Conservation (phyloP, 306 rosid genomes). For the Acacia melanoxylon region DNA sequence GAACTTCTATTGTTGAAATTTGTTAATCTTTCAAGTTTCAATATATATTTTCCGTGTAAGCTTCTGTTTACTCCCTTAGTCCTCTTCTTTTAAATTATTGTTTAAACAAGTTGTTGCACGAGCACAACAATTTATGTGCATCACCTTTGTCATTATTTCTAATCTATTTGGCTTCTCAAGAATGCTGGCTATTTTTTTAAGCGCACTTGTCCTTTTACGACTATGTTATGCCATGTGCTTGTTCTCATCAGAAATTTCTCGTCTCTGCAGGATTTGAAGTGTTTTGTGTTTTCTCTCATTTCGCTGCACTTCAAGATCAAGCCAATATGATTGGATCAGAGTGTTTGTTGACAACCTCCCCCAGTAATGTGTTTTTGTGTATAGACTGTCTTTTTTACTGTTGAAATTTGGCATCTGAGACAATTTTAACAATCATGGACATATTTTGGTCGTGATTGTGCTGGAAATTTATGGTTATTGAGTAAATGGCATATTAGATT, state of each 20-base stretch:
- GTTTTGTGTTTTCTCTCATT: constrained; percentile 75
- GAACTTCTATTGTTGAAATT: not conserved
- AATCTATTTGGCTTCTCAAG: not conserved
- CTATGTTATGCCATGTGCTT: not conserved
- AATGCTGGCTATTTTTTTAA: not conserved
- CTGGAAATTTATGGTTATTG: not conserved
- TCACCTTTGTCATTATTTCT: not conserved
- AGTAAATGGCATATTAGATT: not conserved
- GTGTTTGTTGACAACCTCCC: not conserved
- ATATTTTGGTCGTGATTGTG: not conserved
- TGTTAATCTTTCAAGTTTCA: not conserved
- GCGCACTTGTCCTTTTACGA: not conserved
- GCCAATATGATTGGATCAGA: constrained; percentile 45
- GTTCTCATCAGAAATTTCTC: constrained; percentile 27
- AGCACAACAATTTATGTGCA: not conserved
- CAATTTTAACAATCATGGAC: not conserved
- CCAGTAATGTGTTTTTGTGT: not conserved
- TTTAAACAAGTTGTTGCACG: not conserved
- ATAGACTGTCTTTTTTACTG: not conserved
- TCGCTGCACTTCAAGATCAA: constrained; percentile 84
- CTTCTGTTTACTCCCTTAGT: not conserved
- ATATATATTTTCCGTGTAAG: not conserved
- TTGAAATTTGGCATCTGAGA: not conserved
- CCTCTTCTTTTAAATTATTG: not conserved
- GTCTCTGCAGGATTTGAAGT: constrained; percentile 67